Evolutionary conservation across 2,329 filamentous ascomycete species (phyloP).

Genomic region (Aotearoamyces nothofagi): DNA sequence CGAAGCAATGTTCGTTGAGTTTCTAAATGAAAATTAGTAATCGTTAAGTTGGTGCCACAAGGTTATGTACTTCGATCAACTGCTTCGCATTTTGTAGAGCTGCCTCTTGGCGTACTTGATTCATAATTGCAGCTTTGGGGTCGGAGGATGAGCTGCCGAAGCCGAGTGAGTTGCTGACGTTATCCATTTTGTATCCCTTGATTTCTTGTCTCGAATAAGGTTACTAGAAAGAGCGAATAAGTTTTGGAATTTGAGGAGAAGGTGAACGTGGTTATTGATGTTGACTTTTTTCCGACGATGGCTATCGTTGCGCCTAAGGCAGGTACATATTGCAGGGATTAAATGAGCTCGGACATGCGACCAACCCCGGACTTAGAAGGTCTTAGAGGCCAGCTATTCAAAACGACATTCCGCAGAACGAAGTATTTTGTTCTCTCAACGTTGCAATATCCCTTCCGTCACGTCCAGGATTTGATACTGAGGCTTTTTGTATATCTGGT

Average conservation of each 20-base stretch:
- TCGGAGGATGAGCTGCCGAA: slow-evolving; percentile 10
- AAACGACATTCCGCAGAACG: too few species aligned
- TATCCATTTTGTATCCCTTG: slow-evolving; percentile 17
- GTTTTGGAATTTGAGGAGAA: not conserved
- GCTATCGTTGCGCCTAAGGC: too few species aligned
- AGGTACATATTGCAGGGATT: too few species aligned
- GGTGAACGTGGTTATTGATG: slow-evolving; percentile 1
- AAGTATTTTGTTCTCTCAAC: too few species aligned
- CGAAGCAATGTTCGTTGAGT: slow-evolving; percentile 71
- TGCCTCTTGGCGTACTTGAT: slow-evolving; percentile 39
- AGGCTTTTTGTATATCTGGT: too few species aligned
- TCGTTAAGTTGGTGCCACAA: not conserved
- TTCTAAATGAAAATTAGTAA: slow-evolving; percentile 32
- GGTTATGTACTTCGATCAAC: slow-evolving; percentile 47
- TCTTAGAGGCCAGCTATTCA: too few species aligned
- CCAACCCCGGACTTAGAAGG: too few species aligned
- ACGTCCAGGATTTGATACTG: too few species aligned
- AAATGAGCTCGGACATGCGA: too few species aligned
- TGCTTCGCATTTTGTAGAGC: slow-evolving; percentile 50
- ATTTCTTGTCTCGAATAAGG: too few species aligned
- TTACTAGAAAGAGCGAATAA: not conserved
- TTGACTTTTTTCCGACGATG: too few species aligned
- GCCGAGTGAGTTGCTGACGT: slow-evolving; percentile 11
- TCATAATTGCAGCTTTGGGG: slow-evolving; percentile 29
- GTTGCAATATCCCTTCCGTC: too few species aligned